Conservation (phyloP, 768 basidiomycete genomes). For the Russula griseocarnosa region DNA sequence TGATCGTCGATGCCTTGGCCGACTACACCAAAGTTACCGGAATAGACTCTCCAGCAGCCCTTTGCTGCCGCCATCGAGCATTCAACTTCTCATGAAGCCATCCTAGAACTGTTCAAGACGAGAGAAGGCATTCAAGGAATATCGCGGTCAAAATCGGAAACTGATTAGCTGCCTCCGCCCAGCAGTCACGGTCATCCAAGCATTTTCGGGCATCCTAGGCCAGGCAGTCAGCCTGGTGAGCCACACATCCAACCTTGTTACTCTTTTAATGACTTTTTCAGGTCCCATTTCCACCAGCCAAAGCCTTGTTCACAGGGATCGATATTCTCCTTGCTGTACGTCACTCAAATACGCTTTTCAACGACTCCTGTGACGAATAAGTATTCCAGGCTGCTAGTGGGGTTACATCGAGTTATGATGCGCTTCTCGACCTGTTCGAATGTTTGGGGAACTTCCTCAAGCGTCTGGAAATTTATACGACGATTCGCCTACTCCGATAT, state of each 20-base stretch:
- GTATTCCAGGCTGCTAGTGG: background rate
- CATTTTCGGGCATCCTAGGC: too few species aligned
- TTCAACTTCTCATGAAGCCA: background rate
- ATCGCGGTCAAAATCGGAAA: too few species aligned
- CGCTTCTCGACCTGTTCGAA: conserved; percentile 1
- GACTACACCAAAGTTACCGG: background rate
- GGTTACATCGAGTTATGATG: conserved; percentile 7
- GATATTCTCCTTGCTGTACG: background rate
- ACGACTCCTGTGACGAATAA: background rate
- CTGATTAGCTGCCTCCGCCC: too few species aligned
- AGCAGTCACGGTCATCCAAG: too few species aligned
- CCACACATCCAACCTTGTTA: too few species aligned
- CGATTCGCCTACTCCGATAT: background rate
- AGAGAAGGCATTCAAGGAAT: too few species aligned
- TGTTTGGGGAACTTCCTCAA: background rate
- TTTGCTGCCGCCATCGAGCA: background rate
- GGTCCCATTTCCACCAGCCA: conserved; percentile 1
- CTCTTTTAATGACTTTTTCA: background rate
- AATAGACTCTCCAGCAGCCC: background rate
- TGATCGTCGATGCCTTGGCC: background rate
- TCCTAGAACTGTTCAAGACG: too few species aligned
- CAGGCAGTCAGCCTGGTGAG: too few species aligned
- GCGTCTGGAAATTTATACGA: background rate
- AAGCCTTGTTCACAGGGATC: background rate
- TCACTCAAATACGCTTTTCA: background rate